A percentile compares a stretch with the other conserved stretches of the same genome.
Conservation (phyloP, 2,329 filamentous ascomycete genomes). For the Orbilia blumenaviensis region DNA sequence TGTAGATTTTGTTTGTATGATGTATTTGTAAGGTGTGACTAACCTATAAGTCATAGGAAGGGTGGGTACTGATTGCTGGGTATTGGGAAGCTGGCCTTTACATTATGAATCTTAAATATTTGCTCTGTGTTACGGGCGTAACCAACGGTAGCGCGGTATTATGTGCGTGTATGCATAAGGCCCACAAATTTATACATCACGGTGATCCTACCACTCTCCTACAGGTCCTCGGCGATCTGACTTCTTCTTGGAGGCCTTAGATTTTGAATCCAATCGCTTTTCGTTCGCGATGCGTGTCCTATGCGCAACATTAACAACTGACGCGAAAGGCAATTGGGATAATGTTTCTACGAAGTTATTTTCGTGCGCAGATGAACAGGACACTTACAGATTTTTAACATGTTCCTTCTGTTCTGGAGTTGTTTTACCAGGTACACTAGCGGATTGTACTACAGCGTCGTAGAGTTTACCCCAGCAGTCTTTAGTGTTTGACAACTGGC, state of each 20-base stretch:
- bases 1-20: no score
- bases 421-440: slow-evolving; percentile 1
- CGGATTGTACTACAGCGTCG: neutral
- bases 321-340: no score
- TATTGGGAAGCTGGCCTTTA: no score
- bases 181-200: neutral
- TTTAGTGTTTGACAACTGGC: slow-evolving; percentile 23
- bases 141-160: no score
- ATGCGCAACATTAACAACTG: neutral
- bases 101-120: neutral
- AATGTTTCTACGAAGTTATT: no score
- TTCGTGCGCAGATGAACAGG: neutral
- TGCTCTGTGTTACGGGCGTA: no score
- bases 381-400: slow-evolving; percentile 35
- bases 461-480: slow-evolving; percentile 35
- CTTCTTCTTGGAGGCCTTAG: neutral
- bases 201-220: neutral
- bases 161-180: neutral
- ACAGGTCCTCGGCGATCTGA: neutral
- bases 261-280: neutral
- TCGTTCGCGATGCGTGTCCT: neutral
- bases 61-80: no score
- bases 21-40: no score
- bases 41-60: no score
- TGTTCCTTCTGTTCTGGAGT: slow-evolving; percentile 5